phyloP scores from a whole-genome alignment of 2,329 filamentous ascomycete genomes.

The Exutisphaerella laricina region DNA sequence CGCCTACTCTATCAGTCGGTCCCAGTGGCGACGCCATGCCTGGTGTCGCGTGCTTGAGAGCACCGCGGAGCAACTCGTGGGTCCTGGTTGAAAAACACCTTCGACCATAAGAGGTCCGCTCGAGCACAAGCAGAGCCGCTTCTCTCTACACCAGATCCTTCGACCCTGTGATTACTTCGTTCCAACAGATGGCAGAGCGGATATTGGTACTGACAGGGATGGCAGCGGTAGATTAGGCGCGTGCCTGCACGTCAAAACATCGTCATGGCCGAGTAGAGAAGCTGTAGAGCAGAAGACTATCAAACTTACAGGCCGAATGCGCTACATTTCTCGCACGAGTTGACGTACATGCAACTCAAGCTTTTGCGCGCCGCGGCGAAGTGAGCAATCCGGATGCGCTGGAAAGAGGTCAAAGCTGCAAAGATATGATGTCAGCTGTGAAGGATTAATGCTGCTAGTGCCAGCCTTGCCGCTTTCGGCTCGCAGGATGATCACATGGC shows the following conservation, averaged over 20 bases:
- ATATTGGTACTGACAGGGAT: conserved; percentile 1
- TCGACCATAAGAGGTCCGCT: neutral
- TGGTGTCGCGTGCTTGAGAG: neutral
- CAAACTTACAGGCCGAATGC: too few species aligned
- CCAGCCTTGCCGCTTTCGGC: too few species aligned
- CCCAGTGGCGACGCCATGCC: conserved; percentile 6
- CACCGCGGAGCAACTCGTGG: neutral
- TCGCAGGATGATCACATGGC: too few species aligned
- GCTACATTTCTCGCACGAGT: too few species aligned
- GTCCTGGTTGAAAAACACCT: conserved; percentile 1
- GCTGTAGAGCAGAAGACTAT: too few species aligned
- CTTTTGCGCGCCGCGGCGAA: too few species aligned
- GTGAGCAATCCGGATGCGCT: too few species aligned
- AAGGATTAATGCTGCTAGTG: too few species aligned
- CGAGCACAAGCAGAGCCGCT: conserved; percentile 1
- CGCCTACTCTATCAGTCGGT: neutral
- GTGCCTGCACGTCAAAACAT: neutral
- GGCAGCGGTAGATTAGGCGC: neutral
- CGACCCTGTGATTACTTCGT: neutral
- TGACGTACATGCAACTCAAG: too few species aligned
- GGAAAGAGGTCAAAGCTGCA: too few species aligned
- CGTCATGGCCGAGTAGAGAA: too few species aligned
- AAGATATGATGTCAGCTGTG: too few species aligned
- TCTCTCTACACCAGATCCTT: neutral
- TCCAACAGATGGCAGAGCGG: neutral